These are phyloP conservation scores for Podaxis rugospora DNA, from an alignment of 768 basidiomycete genomes.

Conservation along the genomic window DNA sequence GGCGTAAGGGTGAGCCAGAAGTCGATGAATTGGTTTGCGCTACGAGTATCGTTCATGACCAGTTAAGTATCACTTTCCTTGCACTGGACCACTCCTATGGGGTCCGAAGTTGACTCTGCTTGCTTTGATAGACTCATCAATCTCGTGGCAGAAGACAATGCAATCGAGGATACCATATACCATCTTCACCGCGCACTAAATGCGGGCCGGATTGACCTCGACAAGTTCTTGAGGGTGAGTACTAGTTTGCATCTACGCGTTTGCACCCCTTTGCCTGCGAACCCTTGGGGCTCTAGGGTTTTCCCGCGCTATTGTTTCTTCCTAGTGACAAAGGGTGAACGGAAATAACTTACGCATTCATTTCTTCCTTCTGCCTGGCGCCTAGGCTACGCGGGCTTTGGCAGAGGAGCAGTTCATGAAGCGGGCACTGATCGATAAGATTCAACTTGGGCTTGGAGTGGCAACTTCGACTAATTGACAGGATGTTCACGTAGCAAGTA, in stretches of 20 bases:
- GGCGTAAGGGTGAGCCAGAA: conserved; percentile 82
- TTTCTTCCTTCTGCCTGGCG: conserved; percentile 5
- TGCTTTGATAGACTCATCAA: conserved; percentile 70
- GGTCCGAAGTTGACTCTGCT: conserved; percentile 6
- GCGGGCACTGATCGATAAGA: conserved; percentile 91
- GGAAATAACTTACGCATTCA: conserved; percentile 1
- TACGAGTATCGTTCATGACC: conserved; percentile 94
- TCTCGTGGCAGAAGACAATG: conserved; percentile 98
- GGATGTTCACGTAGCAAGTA: neutral
- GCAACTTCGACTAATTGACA: conserved; percentile 21
- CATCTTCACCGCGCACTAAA: conserved; percentile 94
- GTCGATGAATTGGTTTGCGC: conserved; percentile 97
- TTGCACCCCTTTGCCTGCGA: conserved; percentile 12
- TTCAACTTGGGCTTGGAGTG: conserved; percentile 57
- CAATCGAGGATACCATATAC: conserved; percentile 97
- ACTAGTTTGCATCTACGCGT: conserved; percentile 11
- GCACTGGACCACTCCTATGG: conserved; percentile 5
- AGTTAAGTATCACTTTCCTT: conserved; percentile 49
- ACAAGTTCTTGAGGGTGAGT: conserved; percentile 87
- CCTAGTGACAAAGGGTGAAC: conserved; percentile 8
- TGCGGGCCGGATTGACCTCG: conserved; percentile 86
- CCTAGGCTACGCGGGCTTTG: conserved; percentile 75
- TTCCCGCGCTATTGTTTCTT: conserved; percentile 2
- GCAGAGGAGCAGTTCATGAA: conserved; percentile 98
- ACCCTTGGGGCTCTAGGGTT: neutral